A percentile compares a stretch with the other conserved stretches of the same genome.
Evolutionary conservation across 1,284 basidiomycete species (phyloP).

Genomic region (Malassezia globosa): DNA sequence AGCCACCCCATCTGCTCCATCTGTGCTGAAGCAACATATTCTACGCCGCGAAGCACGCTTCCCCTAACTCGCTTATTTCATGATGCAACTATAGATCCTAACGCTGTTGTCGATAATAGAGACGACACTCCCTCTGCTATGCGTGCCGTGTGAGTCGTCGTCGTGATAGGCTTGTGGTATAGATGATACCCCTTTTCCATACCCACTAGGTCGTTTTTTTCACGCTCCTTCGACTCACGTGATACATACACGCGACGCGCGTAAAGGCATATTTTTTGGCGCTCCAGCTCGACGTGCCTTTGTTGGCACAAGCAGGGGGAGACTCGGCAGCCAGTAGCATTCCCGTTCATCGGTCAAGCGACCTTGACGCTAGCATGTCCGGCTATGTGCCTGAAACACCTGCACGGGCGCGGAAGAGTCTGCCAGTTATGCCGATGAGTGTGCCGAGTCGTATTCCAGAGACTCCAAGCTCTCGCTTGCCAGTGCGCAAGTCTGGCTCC

Average conservation of each 20-base stretch:
- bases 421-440: not conserved
- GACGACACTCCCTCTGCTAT: too few relatives aligned
- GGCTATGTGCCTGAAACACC: conserved; percentile 1
- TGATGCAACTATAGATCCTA: not conserved
- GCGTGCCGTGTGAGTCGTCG: too few relatives aligned
- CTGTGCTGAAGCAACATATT: conserved; percentile 7
- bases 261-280: not conserved
- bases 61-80: not conserved
- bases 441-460: not conserved
- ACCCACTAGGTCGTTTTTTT: not conserved
- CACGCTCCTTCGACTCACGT: too few relatives aligned
- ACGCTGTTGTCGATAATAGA: too few relatives aligned
- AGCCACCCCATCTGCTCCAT: conserved; percentile 3
- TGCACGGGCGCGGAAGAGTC: not conserved
- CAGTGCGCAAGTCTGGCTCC: conserved; percentile 5
- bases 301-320: too few relatives aligned
- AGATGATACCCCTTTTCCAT: conserved; percentile 6
- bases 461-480: conserved; percentile 6
- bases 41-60: conserved; percentile 15
- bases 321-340: too few relatives aligned
- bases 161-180: too few relatives aligned
- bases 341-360: too few relatives aligned
- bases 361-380: not conserved
- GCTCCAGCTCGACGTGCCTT: not conserved
- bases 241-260: not conserved